Evolutionary conservation across 2,329 filamentous ascomycete species (phyloP), one percentile per base, ranked within the genome.

Genomic region (Penicillium hesseltinei): DNA sequence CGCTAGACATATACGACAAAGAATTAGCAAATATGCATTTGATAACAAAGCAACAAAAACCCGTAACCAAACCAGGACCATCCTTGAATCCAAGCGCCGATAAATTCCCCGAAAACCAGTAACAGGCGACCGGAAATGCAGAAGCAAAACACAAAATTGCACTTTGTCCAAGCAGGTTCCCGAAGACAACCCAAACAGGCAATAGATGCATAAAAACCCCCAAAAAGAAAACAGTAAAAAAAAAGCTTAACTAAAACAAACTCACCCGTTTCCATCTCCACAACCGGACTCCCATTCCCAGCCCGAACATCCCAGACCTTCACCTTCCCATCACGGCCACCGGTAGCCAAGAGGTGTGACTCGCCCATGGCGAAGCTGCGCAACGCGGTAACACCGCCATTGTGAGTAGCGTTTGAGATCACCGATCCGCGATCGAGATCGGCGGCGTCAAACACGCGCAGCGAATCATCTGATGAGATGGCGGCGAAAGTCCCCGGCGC

Each of bases 391-490:
- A 78, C 74, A 15, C 74, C 75, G 23, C 65, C 69, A 29, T 64
- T 61, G 54, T 77, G 74, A 21, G 71, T 64, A n/a, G 54, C 35
- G 29, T 17, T 3, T 3, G 54, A 53, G 21, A 56, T n/a, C 36
- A 56, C 49, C 6, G 54, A 46, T 13, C 29, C 67, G 51, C 70
- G 67, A 19, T 68, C 60, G 40, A 78, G 67, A 47, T 68, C 66
- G 40, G 67, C 60, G 31, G 70, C 71, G 62, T 77, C 74, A 58
- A 78, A 73, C 8, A 76, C 60, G 15, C 76, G 73, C 50, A 79
- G 65, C 19, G 77, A 78, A 64, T 78, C 75, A 67, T 79, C 76
- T 19, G 77, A 79, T 8, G 76, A 76, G 54, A 78, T 78, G 42
- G 73, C 75, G 15, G 75, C 75, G 44, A 79, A 71, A 9, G 66